Percentiles rank a stretch among this genome's conserved stretches.
phyloP scores from a whole-genome alignment of 1,284 basidiomycete genomes.

The Fistulina hepatica region DNA sequence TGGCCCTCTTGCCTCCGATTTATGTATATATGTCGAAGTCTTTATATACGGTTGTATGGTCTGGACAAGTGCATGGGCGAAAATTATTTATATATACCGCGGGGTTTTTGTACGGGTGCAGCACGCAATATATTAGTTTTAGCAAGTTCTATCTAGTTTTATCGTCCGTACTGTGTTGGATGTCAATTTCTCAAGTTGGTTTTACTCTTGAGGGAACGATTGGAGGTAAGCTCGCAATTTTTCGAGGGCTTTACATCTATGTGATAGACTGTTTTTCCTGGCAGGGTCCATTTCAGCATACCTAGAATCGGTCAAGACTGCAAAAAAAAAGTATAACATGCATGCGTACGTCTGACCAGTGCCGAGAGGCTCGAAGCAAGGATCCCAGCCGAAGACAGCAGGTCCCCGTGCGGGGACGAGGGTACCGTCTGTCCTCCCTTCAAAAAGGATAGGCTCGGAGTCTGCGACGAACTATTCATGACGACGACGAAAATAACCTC shows the following conservation, averaged over 20 bases:
- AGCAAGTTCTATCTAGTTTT: too few relatives aligned
- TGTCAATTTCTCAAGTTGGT: too few relatives aligned
- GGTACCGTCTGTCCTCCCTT: slow-evolving; percentile 79
- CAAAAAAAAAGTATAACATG: background rate
- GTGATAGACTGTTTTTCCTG: slow-evolving; percentile 85
- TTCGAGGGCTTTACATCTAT: slow-evolving; percentile 80
- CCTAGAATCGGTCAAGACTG: slow-evolving; percentile 27
- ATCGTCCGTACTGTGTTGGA: too few relatives aligned
- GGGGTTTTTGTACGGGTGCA: too few relatives aligned
- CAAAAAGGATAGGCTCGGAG: slow-evolving; percentile 76
- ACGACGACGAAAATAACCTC: background rate
- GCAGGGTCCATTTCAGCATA: slow-evolving; percentile 90
- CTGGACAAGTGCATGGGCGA: too few relatives aligned
- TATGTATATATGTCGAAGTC: too few relatives aligned
- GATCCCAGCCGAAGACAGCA: slow-evolving; percentile 81
- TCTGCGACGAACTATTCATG: slow-evolving; percentile 18
- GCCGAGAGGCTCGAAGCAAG: slow-evolving; percentile 75
- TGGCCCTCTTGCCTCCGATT: too few relatives aligned
- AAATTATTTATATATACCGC: too few relatives aligned
- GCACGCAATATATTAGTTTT: too few relatives aligned
- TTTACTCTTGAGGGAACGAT: too few relatives aligned
- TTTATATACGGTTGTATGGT: too few relatives aligned
- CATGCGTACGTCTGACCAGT: slow-evolving; percentile 65
- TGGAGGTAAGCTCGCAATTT: slow-evolving; percentile 66
- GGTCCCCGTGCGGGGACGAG: slow-evolving; percentile 84